Conservation (phyloP, 257 asterid genomes). For the Orobanche coerulescens region DNA sequence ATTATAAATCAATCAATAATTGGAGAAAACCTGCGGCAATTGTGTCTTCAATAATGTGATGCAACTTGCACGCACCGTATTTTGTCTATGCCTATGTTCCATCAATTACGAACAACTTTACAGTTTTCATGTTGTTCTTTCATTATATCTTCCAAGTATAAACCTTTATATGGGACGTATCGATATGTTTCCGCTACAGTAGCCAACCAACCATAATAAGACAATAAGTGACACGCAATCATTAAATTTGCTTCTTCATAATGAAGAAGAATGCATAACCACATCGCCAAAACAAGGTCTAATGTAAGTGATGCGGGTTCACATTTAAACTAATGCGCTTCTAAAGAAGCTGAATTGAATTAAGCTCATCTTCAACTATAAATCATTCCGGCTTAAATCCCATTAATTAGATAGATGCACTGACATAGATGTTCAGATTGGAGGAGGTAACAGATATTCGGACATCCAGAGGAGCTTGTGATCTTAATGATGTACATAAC, state of each 20-base stretch:
- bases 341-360: neutral
- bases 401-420: neutral
- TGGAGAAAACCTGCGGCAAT: neutral
- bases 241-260: too few relatives aligned
- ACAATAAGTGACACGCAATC: too few relatives aligned
- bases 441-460: neutral
- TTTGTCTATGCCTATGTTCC: neutral
- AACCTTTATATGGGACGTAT: neutral
- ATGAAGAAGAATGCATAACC: too few relatives aligned
- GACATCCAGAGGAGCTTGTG: neutral
- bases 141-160: slow-evolving; percentile 1
- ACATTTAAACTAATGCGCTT: neutral
- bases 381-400: neutral
- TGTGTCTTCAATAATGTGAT: neutral
- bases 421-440: neutral
- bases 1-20: neutral
- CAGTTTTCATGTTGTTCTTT: neutral
- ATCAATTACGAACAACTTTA: slow-evolving; percentile 4
- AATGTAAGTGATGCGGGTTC: neutral
- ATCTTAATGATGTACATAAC: neutral
- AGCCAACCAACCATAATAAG: neutral
- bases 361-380: neutral
- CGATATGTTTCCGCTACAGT: neutral
- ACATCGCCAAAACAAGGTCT: neutral
- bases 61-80: neutral